Base-by-base conservation (phyloP, 2,329 filamentous ascomycete genomes). In the Epichloe elymi region DNA sequence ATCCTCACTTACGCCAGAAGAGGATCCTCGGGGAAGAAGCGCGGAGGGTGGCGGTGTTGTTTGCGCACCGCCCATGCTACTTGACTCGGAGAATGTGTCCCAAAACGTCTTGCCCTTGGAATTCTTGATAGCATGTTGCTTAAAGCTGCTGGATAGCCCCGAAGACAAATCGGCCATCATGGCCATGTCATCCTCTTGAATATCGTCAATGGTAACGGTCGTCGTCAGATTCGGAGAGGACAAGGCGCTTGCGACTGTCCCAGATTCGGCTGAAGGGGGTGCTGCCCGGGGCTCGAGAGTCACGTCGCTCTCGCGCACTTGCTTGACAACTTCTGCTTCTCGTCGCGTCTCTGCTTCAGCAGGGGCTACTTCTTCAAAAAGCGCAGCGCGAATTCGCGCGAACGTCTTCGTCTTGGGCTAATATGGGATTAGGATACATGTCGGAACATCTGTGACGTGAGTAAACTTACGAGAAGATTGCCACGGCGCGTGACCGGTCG, bases 321-420 rank as follows among this genome's bases (percentile, higher is more conserved):
- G 93, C 48, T 88, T 86, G 55, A 98, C 88, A 5, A 97, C 93
- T 67, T 97, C 91, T 38, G 91, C 89, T 71, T 98, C 93, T 39
- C 89, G 84, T 49, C 86, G 83, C 52, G 88, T 82, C 66, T 98
- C 93, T 41, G 85, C 85, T 60, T 98, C 93, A 10, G 95, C 74
- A 0, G 93, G 93, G 0, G 89, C 82, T 15, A 80, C 79, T 69
- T 98, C 93, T 69, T 98, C 93, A 52, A 87, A 87, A 0, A 98
- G 75, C 3, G 89, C 89, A 8, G 91, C 93, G 54, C 87, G 82
- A 57, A 98, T 95, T 11, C 93, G 84, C 5, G 90, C 89, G 66
- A 98, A 98, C 0, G 85, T 89, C 69, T 95, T 95, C 0, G 91
- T 93, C 73, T 97, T 98, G 12, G 94, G 93, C 87, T 94, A 58